phyloP scores from a whole-genome alignment of 2,329 filamentous ascomycete genomes.

The Magnaporthiopsis rhizophila region DNA sequence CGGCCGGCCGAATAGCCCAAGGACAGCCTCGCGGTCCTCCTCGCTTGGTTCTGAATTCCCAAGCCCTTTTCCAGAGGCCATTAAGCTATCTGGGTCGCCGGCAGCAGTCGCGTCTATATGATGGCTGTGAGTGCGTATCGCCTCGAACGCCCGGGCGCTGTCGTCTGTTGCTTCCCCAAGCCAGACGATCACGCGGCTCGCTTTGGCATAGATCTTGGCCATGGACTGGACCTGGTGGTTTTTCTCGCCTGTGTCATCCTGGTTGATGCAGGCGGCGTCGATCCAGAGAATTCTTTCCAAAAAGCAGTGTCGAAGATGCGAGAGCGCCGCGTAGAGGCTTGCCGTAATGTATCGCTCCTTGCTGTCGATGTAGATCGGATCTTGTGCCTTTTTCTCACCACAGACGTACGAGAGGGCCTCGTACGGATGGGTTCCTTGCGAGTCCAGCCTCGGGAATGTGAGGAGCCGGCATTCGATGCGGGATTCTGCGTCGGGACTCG shows the following conservation, averaged over 20 bases:
- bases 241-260: not conserved
- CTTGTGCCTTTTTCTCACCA: slow-evolving; percentile 1
- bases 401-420: slow-evolving; percentile 16
- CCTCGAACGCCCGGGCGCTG: no score
- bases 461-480: slow-evolving; percentile 12
- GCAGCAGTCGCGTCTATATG: no score
- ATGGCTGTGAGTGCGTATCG: no score
- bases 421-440: slow-evolving; percentile 9
- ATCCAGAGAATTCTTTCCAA: not conserved
- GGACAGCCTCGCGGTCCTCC: no score
- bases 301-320: not conserved
- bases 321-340: not conserved
- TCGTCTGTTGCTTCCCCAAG: not conserved
- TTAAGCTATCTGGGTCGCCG: no score
- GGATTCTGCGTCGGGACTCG: not conserved
- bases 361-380: slow-evolving; percentile 2
- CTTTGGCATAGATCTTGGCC: not conserved
- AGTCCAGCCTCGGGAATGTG: slow-evolving; percentile 6
- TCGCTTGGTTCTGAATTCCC: no score
- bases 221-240: not conserved
- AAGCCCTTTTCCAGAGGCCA: no score
- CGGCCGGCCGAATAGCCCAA: no score
- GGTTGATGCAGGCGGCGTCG: slow-evolving; percentile 2
- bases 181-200: not conserved
- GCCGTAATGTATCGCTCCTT: not conserved